A percentile compares a stretch with the other conserved stretches of the same genome.
Evolutionary conservation across 129 eudicot species (phyloP).

Genomic region (Silybum marianum): DNA sequence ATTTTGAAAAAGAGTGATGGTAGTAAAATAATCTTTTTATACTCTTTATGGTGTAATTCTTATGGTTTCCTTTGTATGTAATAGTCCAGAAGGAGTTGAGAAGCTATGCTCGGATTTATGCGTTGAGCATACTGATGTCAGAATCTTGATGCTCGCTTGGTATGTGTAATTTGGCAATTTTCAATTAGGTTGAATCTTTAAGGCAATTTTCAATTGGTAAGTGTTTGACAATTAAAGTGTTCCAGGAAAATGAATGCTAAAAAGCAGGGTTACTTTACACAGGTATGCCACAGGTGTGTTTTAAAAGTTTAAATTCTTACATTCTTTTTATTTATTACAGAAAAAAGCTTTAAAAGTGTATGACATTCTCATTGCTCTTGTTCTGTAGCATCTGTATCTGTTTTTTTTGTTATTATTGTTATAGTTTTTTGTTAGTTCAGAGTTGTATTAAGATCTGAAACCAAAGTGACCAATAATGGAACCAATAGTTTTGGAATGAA

Average conservation of each 20-base stretch:
- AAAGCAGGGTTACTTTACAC: slow-evolving; percentile 89
- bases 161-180: slow-evolving; percentile 37
- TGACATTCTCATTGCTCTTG: background rate
- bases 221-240: slow-evolving; percentile 16
- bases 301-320: slow-evolving; percentile 4
- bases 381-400: background rate
- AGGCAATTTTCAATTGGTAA: background rate
- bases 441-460: background rate
- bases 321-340: background rate
- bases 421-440: background rate
- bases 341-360: slow-evolving; percentile 9
- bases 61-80: slow-evolving; percentile 11
- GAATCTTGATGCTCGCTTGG: slow-evolving; percentile 94
- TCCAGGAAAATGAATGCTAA: slow-evolving; percentile 86
- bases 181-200: background rate
- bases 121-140: slow-evolving; percentile 72
- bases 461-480: background rate
- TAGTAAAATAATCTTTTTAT: background rate
- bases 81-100: slow-evolving; percentile 90
- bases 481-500: background rate
- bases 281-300: slow-evolving; percentile 56
- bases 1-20: background rate
- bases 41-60: background rate
- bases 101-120: slow-evolving; percentile 73
- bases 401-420: background rate